Base-by-base conservation (phyloP, 2,329 filamentous ascomycete species). In the Microthyrium microscopicum region DNA sequence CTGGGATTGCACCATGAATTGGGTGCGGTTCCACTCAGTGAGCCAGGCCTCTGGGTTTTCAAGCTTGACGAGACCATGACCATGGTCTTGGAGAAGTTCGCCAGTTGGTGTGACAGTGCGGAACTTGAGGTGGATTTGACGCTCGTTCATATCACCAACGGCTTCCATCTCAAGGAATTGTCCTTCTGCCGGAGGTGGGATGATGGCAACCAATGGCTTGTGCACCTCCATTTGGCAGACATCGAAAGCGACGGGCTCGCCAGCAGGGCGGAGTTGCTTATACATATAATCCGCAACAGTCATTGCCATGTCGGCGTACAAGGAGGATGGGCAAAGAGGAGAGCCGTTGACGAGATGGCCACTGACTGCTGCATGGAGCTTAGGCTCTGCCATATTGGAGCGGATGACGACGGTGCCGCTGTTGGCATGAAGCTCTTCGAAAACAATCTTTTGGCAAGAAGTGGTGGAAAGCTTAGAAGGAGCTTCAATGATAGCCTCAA, bases 261-360 rank as follows among this genome's bases (percentile, higher is more conserved):
- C 54, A 15, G 66, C 64, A 3, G 73, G 72, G 5, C 64, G 63
- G 19, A 74, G 51, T 43, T 76, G 58, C 53, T 71, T 72, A 57
- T 73, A 76, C 19, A 73, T 66, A 45, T 81, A 79, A 47, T 77
- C 68, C 42, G 68, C 68, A 28, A 76, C 54, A 2, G 73, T 78
- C 51, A 69, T 64, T 7, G 68, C 70, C 53, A 77, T 74, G 40
- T 78, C 73, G 9, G 68, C 70, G 39, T 75, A 70, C 28, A 73
- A 51, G 30, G 55, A 68, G 27, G 75, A 78, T 5, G 77, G 73
- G 45, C 70, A 77, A 12, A 81, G 61, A 26, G 69, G 62, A 36
- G 66, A 65, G 31, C 72, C 73, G 46, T 81, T 79, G 48, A 79
- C 73, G 45, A 70, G 55, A 48, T 81, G 77, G 18, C 76, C 76